Base-by-base conservation (phyloP, 2,329 filamentous ascomycete species). In the Aspergillus persii region DNA sequence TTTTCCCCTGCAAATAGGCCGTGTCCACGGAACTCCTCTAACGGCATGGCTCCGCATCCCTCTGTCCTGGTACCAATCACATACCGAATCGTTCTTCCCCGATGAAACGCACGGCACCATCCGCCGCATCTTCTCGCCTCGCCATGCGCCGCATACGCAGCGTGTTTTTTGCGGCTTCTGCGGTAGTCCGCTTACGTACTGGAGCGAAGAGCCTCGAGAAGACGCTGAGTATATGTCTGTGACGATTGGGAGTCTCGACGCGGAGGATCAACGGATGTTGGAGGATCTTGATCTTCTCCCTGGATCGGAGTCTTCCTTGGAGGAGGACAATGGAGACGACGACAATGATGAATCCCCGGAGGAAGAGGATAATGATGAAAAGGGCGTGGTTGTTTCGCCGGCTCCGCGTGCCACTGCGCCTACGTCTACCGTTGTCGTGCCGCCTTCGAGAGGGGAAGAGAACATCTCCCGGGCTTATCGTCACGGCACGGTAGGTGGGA, bases 111-210 rank as follows among this genome's bases (percentile, higher is more conserved):
- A 86, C 72, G 68, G 80, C 56, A 80, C 80, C 54, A 92, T 92
- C 71, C 86, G 85, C 57, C 84, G 88, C 46, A 81, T 83, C 51
- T 92, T 90, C 74, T 85, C 85, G 8, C 83, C 87, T 26, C 80
- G 80, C 2, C 77, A 80, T 66, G 83, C 84, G 54, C 81, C 82
- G 54, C 77, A 84, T 67, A 81, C 85, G 1, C 86, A 89, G 71
- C 86, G 91, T 53, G 85, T 92, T 66, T 97, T 97, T 76, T 97
- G 93, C 76, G 93, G 93, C 27, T 96, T 90, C 78, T 96, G 93
- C 73, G 93, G 93, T 54, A 96, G 92, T 0, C 89, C 90, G 11
- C 79, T 97, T 56, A 89, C 89, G 0, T 91, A 89, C 67, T 96
- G 92, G 92, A 89, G 87, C 50, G 92, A 96, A 74, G 76, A 85